Evolutionary conservation across 2,329 filamentous ascomycete species (phyloP).

Genomic region (Lasiodiplodia citricola): DNA sequence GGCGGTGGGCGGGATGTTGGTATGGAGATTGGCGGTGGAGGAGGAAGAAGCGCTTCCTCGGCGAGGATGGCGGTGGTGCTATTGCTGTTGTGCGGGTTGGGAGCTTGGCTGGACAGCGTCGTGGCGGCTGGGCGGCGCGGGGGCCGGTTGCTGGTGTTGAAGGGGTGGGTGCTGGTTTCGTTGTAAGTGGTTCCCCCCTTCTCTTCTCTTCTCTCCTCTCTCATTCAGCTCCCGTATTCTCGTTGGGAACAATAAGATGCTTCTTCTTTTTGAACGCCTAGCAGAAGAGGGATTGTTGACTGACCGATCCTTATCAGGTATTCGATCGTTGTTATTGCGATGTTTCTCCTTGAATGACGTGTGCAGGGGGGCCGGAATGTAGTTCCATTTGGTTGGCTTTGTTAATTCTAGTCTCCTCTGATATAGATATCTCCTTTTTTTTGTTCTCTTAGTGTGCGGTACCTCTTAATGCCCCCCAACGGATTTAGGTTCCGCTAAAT

Average conservation of each 20-base stretch:
- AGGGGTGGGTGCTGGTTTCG: neutral
- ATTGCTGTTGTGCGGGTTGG: neutral
- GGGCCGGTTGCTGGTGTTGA: neutral
- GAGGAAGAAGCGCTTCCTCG: neutral
- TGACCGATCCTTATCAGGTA: neutral
- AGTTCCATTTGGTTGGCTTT: neutral
- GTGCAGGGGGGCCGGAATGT: neutral
- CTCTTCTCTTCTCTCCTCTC: too few relatives aligned
- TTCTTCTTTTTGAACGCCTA: too few relatives aligned
- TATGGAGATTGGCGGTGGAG: neutral
- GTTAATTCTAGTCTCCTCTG: neutral
- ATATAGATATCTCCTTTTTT: too few relatives aligned
- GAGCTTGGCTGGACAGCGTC: neutral
- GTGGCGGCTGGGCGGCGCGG: neutral
- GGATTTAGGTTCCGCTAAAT: too few relatives aligned
- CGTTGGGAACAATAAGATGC: too few relatives aligned
- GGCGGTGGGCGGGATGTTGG: neutral
- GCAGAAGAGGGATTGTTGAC: neutral
- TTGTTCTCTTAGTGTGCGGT: too few relatives aligned
- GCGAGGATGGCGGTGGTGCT: neutral
- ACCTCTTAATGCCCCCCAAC: too few relatives aligned
- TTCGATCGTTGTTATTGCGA: neutral
- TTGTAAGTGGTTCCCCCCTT: neutral
- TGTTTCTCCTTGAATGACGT: neutral
- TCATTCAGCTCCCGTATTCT: neutral